phyloP scores from a whole-genome alignment of 495 filamentous ascomycete genomes.

The Rostrohypoxylon terebratum region DNA sequence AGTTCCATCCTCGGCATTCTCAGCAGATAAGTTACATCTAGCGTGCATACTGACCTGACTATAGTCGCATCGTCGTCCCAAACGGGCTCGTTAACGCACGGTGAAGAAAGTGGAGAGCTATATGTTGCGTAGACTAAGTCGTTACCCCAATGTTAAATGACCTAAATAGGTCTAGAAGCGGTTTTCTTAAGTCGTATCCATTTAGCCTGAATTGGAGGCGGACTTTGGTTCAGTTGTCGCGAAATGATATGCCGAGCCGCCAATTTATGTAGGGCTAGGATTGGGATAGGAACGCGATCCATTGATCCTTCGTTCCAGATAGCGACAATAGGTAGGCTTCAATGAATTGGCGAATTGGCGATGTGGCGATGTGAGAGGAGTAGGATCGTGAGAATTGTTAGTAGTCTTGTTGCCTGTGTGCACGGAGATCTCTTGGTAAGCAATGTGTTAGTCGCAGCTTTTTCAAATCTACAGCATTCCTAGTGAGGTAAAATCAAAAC shows the following conservation, averaged over 20 bases:
- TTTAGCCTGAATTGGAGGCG: slow-evolving; percentile 24
- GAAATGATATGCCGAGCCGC: slow-evolving; percentile 19
- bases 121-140: slow-evolving; percentile 12
- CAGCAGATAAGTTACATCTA: background rate
- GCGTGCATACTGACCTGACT: background rate
- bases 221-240: slow-evolving; percentile 10
- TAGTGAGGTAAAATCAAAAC: slow-evolving; percentile 1
- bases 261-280: slow-evolving; percentile 29
- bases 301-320: slow-evolving; percentile 1
- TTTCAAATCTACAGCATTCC: background rate
- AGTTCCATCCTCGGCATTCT: background rate
- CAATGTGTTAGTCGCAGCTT: background rate
- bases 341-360: background rate
- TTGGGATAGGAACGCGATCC: slow-evolving; percentile 1
- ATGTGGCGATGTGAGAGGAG: too few species aligned
- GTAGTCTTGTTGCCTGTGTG: background rate
- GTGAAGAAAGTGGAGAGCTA: slow-evolving; percentile 20
- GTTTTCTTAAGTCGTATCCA: background rate
- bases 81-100: background rate
- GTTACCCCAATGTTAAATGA: slow-evolving; percentile 17
- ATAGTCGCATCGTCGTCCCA: slow-evolving; percentile 4
- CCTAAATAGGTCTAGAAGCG: slow-evolving; percentile 4
- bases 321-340: background rate
- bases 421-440: background rate
- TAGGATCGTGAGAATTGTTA: background rate